These are phyloP conservation scores for Massospora cicadina DNA, from an alignment of 371 early-diverging fungal genomes.

Conservation along the genomic window DNA sequence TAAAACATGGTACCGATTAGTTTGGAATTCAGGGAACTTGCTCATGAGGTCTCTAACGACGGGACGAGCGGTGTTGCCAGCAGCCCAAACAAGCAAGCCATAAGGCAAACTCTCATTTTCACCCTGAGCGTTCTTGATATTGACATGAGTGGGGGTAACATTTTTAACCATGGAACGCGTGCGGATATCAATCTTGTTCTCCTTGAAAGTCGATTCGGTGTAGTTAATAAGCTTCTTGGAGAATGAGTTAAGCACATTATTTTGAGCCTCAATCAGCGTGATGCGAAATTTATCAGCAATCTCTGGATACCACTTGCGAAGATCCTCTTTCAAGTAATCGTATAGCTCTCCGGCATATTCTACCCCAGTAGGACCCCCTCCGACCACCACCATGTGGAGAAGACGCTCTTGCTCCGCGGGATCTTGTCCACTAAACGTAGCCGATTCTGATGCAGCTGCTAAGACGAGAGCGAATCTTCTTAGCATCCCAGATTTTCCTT, in stretches of 20 bases:
- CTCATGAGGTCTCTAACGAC: constrained; percentile 52
- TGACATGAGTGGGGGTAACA: constrained; percentile 58
- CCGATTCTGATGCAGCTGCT: constrained; percentile 83
- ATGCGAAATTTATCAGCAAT: constrained; percentile 69
- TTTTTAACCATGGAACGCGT: constrained; percentile 82
- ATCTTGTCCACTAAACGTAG: constrained; percentile 60
- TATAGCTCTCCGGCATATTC: constrained; percentile 90
- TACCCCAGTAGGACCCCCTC: constrained; percentile 91
- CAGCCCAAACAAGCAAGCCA: constrained; percentile 85
- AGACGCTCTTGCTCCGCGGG: constrained; percentile 61
- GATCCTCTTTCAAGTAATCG: constrained; percentile 75
- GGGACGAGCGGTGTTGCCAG: constrained; percentile 80
- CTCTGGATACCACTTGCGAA: constrained; percentile 68
- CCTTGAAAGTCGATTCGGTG: constrained; percentile 71
- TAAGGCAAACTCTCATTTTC: constrained; percentile 50
- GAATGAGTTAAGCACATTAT: constrained; percentile 77
- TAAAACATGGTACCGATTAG: constrained; percentile 23
- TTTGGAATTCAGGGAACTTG: constrained; percentile 48
- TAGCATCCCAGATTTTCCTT: constrained; percentile 80
- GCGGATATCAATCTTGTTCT: constrained; percentile 65
- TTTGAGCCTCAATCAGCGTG: constrained; percentile 74
- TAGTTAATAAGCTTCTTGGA: constrained; percentile 75
- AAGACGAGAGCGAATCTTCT: constrained; percentile 64
- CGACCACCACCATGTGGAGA: constrained; percentile 88
- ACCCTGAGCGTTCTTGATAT: constrained; percentile 53